A percentile compares a stretch with the other conserved stretches of the same genome.
phyloP scores from a whole-genome alignment of 768 basidiomycete species.

The Xerocomellus chrysenteron region DNA sequence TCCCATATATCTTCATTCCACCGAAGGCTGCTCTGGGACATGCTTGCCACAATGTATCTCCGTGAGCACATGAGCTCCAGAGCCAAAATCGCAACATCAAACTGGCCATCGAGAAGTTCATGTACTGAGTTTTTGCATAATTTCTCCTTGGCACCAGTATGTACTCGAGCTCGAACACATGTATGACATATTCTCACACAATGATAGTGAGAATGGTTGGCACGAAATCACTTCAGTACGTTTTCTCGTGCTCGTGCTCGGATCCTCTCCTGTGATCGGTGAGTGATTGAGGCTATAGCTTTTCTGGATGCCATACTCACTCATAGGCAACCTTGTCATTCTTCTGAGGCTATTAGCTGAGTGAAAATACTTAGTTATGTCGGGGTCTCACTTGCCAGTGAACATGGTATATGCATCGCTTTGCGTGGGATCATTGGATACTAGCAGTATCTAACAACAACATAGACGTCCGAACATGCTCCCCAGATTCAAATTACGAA shows the following conservation, averaged over 20 bases:
- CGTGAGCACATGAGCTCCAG: slow-evolving; percentile 84
- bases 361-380: background rate
- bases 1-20: slow-evolving; percentile 93
- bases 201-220: background rate
- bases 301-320: slow-evolving; percentile 44
- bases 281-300: background rate
- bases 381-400: slow-evolving; percentile 75
- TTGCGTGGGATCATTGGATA: slow-evolving; percentile 93
- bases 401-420: slow-evolving; percentile 99
- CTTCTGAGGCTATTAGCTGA: slow-evolving; percentile 41
- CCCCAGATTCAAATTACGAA: background rate
- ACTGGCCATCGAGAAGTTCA: slow-evolving; percentile 71
- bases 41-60: slow-evolving; percentile 92
- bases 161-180: slow-evolving; percentile 14
- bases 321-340: slow-evolving; percentile 94
- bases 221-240: slow-evolving; percentile 63
- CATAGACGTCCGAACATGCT: background rate
- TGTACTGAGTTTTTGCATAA: slow-evolving; percentile 33
- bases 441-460: slow-evolving; percentile 83
- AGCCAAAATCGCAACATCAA: slow-evolving; percentile 90
- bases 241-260: slow-evolving; percentile 88
- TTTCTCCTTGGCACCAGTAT: slow-evolving; percentile 4
- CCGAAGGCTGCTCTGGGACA: slow-evolving; percentile 94
- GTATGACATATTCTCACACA: background rate
- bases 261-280: slow-evolving; percentile 60